Base-by-base conservation (phyloP, 208 protist species). In the Trypanosomatidae sp. region DNA sequence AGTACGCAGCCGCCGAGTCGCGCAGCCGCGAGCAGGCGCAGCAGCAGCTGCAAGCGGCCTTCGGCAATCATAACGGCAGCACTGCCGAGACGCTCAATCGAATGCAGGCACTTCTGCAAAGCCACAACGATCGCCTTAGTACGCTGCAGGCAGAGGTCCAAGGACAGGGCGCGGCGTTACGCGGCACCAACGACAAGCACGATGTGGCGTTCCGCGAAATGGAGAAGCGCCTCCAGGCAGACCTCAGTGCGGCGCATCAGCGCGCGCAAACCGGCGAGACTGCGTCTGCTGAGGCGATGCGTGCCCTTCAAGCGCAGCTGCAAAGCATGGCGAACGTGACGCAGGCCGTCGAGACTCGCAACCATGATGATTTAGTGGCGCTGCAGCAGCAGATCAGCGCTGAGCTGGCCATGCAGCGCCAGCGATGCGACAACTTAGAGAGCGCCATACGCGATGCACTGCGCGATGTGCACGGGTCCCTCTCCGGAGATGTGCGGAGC, bases 181-280 rank as follows among this genome's bases (percentile, higher is more conserved):
- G 86, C 13, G 83, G 83, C 0, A 19, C 93, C 8, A 85, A 91
- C 58, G 74, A 92, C 25, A 84, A 85, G 46, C 68, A 88, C 65
- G 71, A 86, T 33, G 79, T 79, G 17, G 81, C 78, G 12, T 62
- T 87, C 1, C 84, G 67, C 25, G 83, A 81, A 1, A 41, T 97
- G 25, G 90, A 95, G 59, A 83, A 93, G 65, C 82, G 85, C 19
- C 52, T 94, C 25, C 87, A 93, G 70, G 74, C 84, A 44, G 87
- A 93, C 67, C 50, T 92, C 33, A 66, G 62, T 43, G 81, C 60
- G 0, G 82, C 80, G 39, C 71, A 90, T 22, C 83, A 94, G 72
- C 88, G 88, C 15, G 56, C 92, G 19, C 75, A 89, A 65, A 52
- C 77, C 0, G 58, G 71, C 25, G 92, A 97, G 72, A 55, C 70